Evolutionary conservation across 129 eudicot genomes (phyloP).

Genomic region (Centrapalus pauciflorus): DNA sequence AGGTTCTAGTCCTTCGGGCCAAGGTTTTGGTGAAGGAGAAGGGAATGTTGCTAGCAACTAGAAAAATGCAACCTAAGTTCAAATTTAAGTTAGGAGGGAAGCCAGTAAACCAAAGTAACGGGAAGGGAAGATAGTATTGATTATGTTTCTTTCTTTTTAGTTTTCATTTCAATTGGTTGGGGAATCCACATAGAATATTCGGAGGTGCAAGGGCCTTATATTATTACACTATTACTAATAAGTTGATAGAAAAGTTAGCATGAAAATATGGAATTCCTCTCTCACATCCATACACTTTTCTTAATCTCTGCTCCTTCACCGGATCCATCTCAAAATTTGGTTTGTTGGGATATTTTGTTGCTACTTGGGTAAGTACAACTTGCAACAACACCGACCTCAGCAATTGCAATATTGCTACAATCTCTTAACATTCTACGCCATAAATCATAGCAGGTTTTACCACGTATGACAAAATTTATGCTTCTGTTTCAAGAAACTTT

Average conservation of each 20-base stretch:
- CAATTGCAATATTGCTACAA: not conserved
- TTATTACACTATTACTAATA: not conserved
- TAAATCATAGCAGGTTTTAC: not conserved
- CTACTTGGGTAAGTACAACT: not conserved
- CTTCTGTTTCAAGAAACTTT: not conserved
- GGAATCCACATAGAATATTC: not conserved
- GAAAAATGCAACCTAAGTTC: not conserved
- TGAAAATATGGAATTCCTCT: not conserved
- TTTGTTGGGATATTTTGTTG: not conserved
- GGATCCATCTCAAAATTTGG: not conserved
- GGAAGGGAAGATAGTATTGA: not conserved
- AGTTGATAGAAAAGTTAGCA: conserved; percentile 5
- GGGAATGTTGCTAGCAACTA: not conserved
- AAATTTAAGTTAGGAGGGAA: not conserved
- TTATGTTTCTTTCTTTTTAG: not conserved
- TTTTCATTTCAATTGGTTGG: not conserved
- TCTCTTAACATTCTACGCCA: not conserved
- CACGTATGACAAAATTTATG: not conserved
- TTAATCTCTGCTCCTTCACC: not conserved
- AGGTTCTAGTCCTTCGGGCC: not conserved
- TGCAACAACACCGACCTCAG: not conserved
- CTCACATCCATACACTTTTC: not conserved
- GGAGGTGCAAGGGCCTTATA: not conserved
- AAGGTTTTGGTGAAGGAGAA: not conserved
- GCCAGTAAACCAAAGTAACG: not conserved